phyloP scores from a whole-genome alignment of 148 eudicot genomes.

The Chenopodium suecicum region DNA sequence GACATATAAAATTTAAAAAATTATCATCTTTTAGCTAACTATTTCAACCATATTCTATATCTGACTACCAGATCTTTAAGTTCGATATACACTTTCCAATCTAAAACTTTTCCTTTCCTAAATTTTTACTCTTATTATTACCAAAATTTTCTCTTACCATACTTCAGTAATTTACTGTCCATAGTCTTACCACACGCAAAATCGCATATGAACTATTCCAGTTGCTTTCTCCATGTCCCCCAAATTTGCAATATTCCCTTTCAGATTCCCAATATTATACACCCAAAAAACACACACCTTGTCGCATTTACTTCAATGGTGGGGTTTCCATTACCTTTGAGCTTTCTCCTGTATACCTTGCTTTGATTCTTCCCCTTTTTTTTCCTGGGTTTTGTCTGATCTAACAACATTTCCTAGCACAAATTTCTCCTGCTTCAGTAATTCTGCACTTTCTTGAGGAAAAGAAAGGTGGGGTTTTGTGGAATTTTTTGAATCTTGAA shows the following conservation, averaged over 20 bases:
- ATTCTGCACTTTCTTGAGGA: not conserved
- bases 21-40: no score
- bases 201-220: not conserved
- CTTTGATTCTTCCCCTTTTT: conserved; percentile 14
- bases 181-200: not conserved
- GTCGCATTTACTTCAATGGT: conserved; percentile 11
- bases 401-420: conserved; percentile 1
- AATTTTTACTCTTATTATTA: no score
- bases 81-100: no score
- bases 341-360: conserved; percentile 16
- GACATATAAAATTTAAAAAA: no score
- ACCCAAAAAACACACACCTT: not conserved
- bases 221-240: conserved; percentile 1
- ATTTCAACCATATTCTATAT: no score
- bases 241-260: conserved; percentile 10
- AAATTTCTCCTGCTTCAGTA: not conserved
- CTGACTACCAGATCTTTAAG: no score
- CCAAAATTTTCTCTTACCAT: no score
- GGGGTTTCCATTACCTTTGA: conserved; percentile 17
- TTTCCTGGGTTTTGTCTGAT: conserved; percentile 28
- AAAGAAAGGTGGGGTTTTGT: conserved; percentile 18
- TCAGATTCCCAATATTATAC: conserved; percentile 12
- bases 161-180: not conserved
- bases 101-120: no score
- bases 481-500: conserved; percentile 18